phyloP scores from a whole-genome alignment of 495 filamentous ascomycete genomes.

The Penicillium odoratum region DNA sequence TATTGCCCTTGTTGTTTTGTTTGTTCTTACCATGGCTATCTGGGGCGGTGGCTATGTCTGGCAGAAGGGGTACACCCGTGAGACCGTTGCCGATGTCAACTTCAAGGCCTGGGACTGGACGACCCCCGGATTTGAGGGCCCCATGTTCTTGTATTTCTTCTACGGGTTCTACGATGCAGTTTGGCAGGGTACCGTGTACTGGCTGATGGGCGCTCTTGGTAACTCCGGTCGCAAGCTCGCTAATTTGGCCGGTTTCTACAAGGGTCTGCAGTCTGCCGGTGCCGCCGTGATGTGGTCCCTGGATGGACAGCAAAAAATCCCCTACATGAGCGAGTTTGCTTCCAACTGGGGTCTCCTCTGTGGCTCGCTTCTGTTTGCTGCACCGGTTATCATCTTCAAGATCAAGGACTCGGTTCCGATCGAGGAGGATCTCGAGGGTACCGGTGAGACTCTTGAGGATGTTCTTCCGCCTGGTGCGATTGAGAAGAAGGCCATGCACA shows the following conservation, averaged over 20 bases:
- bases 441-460: conserved; percentile 72
- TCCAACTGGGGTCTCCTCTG: conserved; percentile 66
- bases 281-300: conserved; percentile 78
- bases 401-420: conserved; percentile 68
- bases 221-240: conserved; percentile 89
- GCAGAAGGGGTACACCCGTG: conserved; percentile 46
- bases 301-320: conserved; percentile 55
- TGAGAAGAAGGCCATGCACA: conserved; percentile 6
- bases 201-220: conserved; percentile 86
- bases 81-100: conserved; percentile 5
- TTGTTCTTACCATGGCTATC: conserved; percentile 43
- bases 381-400: conserved; percentile 70
- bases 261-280: conserved; percentile 85
- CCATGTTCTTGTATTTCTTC: conserved; percentile 57
- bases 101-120: conserved; percentile 44
- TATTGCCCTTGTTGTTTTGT: conserved; percentile 38
- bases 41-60: conserved; percentile 56
- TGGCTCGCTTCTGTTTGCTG: conserved; percentile 66
- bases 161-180: conserved; percentile 53
- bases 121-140: conserved; percentile 40
- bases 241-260: conserved; percentile 91
- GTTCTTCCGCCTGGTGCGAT: conserved; percentile 41
- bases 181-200: conserved; percentile 78
- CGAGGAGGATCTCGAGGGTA: conserved; percentile 73
- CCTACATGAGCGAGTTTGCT: conserved; percentile 55